phyloP scores from a whole-genome alignment of 2,329 filamentous ascomycete species.

The Exophiala phaeomuriformis region DNA sequence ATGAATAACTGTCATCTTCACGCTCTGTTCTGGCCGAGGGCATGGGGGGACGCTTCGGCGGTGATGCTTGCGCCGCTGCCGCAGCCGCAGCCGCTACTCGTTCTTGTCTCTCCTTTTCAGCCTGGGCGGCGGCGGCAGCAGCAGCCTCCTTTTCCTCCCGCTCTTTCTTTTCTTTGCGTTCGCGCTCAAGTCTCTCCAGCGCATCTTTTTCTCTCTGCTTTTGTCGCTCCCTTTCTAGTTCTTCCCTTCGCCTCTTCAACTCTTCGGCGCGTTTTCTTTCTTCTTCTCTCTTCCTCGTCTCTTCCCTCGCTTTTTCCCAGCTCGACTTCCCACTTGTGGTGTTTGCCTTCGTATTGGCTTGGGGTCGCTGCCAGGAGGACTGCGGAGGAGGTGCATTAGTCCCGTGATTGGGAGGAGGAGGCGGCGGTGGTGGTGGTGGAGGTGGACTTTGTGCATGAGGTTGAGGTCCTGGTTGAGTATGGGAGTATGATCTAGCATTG shows the following conservation, averaged over 20 bases:
- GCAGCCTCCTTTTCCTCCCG: conserved; percentile 32
- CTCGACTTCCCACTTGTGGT: conserved; percentile 24
- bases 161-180: conserved; percentile 32
- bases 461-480: conserved; percentile 7
- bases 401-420: conserved; percentile 6
- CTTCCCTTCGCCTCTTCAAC: conserved; percentile 23
- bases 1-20: conserved; percentile 62
- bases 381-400: conserved; percentile 23
- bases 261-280: conserved; percentile 26
- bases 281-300: conserved; percentile 28
- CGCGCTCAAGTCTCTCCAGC: conserved; percentile 27
- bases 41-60: conserved; percentile 32
- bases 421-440: conserved; percentile 10
- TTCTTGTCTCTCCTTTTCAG: conserved; percentile 36
- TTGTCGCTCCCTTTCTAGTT: conserved; percentile 26
- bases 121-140: conserved; percentile 26
- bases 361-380: conserved; percentile 27
- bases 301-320: conserved; percentile 29
- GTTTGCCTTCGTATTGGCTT: conserved; percentile 23
- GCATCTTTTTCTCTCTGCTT: conserved; percentile 26
- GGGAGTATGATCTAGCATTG: conserved; percentile 9
- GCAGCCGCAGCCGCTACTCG: conserved; percentile 48
- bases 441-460: conserved; percentile 4
- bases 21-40: conserved; percentile 34
- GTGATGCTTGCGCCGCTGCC: conserved; percentile 27